phyloP scores from a whole-genome alignment of 371 early-diverging fungal genomes.

The Nosema muscidifuracis region DNA sequence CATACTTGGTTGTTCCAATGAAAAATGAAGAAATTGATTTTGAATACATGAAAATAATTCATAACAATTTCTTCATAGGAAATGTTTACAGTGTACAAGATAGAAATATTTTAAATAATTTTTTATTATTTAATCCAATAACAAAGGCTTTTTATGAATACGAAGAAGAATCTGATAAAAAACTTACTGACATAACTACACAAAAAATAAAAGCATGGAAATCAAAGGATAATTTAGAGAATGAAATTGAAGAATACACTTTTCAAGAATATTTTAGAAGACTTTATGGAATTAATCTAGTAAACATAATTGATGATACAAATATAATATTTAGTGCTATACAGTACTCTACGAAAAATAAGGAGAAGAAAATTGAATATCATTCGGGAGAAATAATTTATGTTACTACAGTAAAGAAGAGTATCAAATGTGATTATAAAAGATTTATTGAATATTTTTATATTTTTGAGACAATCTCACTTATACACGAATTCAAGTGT shows the following conservation, averaged over 20 bases:
- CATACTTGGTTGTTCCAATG: background rate
- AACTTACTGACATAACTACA: background rate
- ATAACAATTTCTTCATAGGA: background rate
- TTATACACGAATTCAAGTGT: conserved; percentile 34
- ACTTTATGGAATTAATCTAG: background rate
- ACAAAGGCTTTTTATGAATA: background rate
- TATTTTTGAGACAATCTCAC: conserved; percentile 30
- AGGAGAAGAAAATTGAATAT: background rate
- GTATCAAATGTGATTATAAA: conserved; percentile 6
- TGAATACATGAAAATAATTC: background rate
- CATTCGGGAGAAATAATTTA: conserved; percentile 28
- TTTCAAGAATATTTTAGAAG: conserved; percentile 15
- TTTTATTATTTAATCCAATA: conserved; percentile 8
- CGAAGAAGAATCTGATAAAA: background rate
- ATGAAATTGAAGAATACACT: background rate
- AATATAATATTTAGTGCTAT: background rate
- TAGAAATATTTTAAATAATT: background rate
- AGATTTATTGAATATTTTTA: conserved; percentile 28
- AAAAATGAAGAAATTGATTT: conserved; percentile 1
- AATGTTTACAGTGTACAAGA: background rate
- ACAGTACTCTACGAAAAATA: background rate
- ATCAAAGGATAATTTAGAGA: background rate
- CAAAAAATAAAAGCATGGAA: background rate
- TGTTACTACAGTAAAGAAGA: conserved; percentile 36
- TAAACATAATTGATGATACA: background rate